A percentile compares a stretch with the other conserved stretches of the same genome.
phyloP scores from a whole-genome alignment of 331 rosid genomes.

The Quercus lobata region DNA sequence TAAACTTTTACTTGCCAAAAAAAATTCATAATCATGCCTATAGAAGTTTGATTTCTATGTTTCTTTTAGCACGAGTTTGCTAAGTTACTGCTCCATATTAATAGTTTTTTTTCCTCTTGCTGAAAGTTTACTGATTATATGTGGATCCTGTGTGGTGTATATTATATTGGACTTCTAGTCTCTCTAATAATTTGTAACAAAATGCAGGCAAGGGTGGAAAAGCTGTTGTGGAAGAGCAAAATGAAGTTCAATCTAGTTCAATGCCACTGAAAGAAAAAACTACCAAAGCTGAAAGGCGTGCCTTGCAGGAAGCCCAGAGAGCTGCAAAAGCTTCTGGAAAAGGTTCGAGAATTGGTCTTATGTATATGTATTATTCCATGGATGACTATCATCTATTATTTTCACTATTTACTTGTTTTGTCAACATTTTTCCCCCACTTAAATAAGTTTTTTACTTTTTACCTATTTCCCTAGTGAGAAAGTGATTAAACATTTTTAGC shows the following conservation, averaged over 20 bases:
- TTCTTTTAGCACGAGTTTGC: background rate
- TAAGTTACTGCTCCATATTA: background rate
- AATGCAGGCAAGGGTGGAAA: constrained; percentile 45
- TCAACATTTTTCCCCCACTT: background rate
- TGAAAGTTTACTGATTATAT: background rate
- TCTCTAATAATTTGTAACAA: background rate
- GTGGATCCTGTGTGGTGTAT: background rate
- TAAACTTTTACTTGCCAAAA: too few species aligned
- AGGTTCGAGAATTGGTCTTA: constrained; percentile 33
- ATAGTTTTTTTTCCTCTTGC: too few species aligned
- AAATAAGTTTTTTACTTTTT: background rate
- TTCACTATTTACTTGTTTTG: background rate
- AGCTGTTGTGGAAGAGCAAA: constrained; percentile 18
- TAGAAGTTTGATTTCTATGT: background rate
- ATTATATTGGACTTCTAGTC: background rate
- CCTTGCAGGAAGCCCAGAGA: constrained; percentile 78
- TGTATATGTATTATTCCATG: background rate
- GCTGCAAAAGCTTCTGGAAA: constrained; percentile 63
- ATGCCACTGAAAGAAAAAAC: constrained; percentile 47
- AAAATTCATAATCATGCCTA: background rate
- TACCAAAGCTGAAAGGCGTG: constrained; percentile 74
- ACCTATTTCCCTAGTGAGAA: background rate
- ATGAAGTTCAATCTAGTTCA: constrained; percentile 25
- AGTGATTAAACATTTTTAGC: background rate
- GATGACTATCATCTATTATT: background rate